Percentiles rank a stretch among this genome's conserved stretches.
Evolutionary conservation across 306 rosid species (phyloP).

Genomic region (Sphenostylis stenocarpa): DNA sequence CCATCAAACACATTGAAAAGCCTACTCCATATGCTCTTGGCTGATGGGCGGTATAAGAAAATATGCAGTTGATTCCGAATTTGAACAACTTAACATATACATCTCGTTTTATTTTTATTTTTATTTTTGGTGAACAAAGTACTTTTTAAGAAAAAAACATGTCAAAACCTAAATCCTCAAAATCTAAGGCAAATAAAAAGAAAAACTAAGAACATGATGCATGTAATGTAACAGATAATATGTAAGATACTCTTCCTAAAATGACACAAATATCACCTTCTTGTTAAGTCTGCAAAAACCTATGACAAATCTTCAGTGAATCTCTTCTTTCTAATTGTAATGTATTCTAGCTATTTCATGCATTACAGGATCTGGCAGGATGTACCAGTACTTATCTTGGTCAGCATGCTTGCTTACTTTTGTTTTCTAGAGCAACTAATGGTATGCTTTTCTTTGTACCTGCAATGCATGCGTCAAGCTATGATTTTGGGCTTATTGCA

Average conservation of each 20-base stretch:
- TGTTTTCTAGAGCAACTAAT: slow-evolving; percentile 92
- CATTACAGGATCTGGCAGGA: slow-evolving; percentile 81
- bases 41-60: slow-evolving; percentile 1
- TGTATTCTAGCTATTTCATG: slow-evolving; percentile 22
- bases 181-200: not conserved
- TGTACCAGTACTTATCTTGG: slow-evolving; percentile 69
- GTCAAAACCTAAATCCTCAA: not conserved
- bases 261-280: not conserved
- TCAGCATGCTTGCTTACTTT: slow-evolving; percentile 95
- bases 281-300: slow-evolving; percentile 14
- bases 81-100: not conserved
- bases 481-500: slow-evolving; percentile 15
- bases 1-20: not conserved
- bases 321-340: slow-evolving; percentile 18
- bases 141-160: not conserved
- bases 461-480: not conserved
- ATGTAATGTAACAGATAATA: not conserved
- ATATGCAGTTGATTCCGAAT: not conserved
- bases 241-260: not conserved
- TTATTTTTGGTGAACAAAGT: not conserved
- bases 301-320: not conserved
- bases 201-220: not conserved
- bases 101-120: not conserved
- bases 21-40: not conserved
- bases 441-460: slow-evolving; percentile 50